Evolutionary conservation across 2,329 filamentous ascomycete species (phyloP).

Genomic region (Venturiaceae sp.): DNA sequence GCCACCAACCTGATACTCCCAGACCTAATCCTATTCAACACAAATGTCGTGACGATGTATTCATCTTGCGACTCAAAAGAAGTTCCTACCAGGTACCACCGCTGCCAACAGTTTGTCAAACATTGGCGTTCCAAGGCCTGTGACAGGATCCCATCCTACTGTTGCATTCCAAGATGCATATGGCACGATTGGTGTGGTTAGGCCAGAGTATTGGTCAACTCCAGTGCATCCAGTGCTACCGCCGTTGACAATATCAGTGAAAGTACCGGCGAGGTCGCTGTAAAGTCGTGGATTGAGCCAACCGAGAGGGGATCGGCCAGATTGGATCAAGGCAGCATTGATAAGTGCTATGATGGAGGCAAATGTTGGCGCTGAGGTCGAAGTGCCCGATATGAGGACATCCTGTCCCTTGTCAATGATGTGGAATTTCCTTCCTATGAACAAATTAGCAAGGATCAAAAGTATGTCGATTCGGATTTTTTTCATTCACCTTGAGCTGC

Average conservation of each 20-base stretch:
- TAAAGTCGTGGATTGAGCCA: slow-evolving; percentile 50
- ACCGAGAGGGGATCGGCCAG: slow-evolving; percentile 35
- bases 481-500: no score
- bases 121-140: slow-evolving; percentile 38
- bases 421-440: neutral
- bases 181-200: slow-evolving; percentile 3
- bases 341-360: slow-evolving; percentile 45
- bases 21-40: no score
- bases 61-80: no score
- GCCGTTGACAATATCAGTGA: slow-evolving; percentile 21
- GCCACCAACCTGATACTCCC: no score
- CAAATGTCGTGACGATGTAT: no score
- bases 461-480: no score
- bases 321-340: slow-evolving; percentile 44
- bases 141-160: slow-evolving; percentile 37
- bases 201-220: neutral
- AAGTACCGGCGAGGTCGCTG: slow-evolving; percentile 10
- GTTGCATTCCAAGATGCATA: slow-evolving; percentile 28
- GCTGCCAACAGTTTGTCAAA: slow-evolving; percentile 27
- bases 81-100: neutral
- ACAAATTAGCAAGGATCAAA: neutral
- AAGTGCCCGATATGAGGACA: slow-evolving; percentile 2
- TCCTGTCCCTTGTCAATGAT: slow-evolving; percentile 1
- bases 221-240: slow-evolving; percentile 22
- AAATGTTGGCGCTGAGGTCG: slow-evolving; percentile 33